Base-by-base conservation (phyloP, 805 yeast genomes). In the Candida pini region DNA sequence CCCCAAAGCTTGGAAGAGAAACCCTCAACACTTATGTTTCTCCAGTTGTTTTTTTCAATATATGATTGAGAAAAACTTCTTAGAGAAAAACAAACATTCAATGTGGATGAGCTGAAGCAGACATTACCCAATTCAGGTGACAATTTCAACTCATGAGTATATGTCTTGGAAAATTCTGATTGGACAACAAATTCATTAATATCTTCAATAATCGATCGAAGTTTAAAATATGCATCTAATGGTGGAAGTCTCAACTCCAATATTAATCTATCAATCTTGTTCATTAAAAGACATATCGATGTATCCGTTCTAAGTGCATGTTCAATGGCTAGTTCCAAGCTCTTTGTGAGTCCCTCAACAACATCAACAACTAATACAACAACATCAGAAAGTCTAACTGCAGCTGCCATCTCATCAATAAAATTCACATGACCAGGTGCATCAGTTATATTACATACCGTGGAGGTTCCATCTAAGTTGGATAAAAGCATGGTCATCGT, bases 351-450 rank as follows among this genome's bases (percentile, higher is more conserved):
- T 0, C 97, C 97, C 54, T 90, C 96, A 1, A 87, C 79, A 1
- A 71, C 79, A 54, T 92, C 98, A n/a, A 90, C 66, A 1, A 86
- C 83, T 2, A 88, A 55, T 0, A 81, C 60, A 0, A 74, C 75
- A 2, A 81, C 75, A 43, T 92, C 97, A 0, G 72, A 70, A 0
- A 79, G 63, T 16, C 73, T 56, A 8, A 78, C 55, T 0, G 83
- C 71, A 0, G 73, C 68, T 0, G 75, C 68, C 4, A 76, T 60
- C 46, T 92, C 97, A 51, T 87, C 96, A 19, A 67, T 60, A 50
- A 92, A 92, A 50, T 87, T 80, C 0, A 74, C 71, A 57, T 92
- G 97, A 0, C 99, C 99, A 0, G 99, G 99, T 0, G 95, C 66
- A 49, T 94, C 99, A 1, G 87, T 44, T 1, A 89, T 41, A 49